phyloP scores from a whole-genome alignment of 2,329 filamentous ascomycete genomes.

The Penicillium sp. region DNA sequence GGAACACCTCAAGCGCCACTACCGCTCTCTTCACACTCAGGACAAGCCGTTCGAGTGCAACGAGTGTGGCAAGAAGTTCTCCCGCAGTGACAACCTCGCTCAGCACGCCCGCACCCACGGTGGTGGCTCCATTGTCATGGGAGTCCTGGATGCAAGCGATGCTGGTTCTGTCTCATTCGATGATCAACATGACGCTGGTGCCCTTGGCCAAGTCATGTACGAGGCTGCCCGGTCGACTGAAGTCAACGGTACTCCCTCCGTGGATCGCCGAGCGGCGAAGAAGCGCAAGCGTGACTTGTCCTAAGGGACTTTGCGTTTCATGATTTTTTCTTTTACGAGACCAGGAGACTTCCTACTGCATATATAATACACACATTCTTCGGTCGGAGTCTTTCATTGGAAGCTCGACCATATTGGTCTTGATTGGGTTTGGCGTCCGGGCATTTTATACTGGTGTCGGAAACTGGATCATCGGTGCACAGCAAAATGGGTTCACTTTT shows the following conservation, averaged over 20 bases:
- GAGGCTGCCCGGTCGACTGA: constrained; percentile 70
- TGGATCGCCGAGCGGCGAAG: constrained; percentile 60
- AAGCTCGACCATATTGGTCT: constrained; percentile 28
- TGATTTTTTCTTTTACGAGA: constrained; percentile 34
- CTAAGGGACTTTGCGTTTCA: constrained; percentile 38
- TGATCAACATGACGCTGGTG: constrained; percentile 61
- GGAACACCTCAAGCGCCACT: constrained; percentile 98
- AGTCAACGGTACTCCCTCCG: constrained; percentile 51
- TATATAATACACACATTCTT: constrained; percentile 33
- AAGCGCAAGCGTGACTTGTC: constrained; percentile 74
- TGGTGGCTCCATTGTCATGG: constrained; percentile 85
- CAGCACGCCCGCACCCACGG: constrained; percentile 95
- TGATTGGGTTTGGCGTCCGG: constrained; percentile 39
- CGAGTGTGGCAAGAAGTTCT: constrained; percentile 99
- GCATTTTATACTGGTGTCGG: constrained; percentile 31
- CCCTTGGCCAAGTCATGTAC: constrained; percentile 76
- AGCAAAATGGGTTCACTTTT: constrained; percentile 17
- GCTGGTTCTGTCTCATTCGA: constrained; percentile 41
- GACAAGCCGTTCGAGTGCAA: constrained; percentile 98
- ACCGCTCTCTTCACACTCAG: constrained; percentile 95
- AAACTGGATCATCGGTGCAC: constrained; percentile 25
- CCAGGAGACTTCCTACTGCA: constrained; percentile 40
- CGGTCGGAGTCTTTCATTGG: constrained; percentile 24
- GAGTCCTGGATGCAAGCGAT: constrained; percentile 73
- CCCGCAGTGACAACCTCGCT: constrained; percentile 91